A percentile compares a stretch with the other conserved stretches of the same genome.
Evolutionary conservation across 2,329 filamentous ascomycete species (phyloP).

Genomic region (Blumeriella jaapii): DNA sequence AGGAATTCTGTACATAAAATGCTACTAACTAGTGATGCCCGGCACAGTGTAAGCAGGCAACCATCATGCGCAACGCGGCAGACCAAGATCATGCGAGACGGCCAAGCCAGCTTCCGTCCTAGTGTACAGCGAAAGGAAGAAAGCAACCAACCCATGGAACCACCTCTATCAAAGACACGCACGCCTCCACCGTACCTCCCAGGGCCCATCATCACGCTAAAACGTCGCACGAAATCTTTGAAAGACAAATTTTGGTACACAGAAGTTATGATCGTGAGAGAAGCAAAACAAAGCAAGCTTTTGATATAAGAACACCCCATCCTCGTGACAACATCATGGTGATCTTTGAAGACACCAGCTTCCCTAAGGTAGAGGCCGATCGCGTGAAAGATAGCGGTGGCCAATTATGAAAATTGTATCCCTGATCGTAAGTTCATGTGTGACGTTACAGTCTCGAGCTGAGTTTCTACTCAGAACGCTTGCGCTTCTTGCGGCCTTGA

Average conservation of each 20-base stretch:
- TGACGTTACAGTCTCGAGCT: slow-evolving; percentile 7
- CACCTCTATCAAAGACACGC: slow-evolving; percentile 15
- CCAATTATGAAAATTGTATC: slow-evolving; percentile 21
- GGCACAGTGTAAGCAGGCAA: slow-evolving; percentile 16
- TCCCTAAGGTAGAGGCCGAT: slow-evolving; percentile 22
- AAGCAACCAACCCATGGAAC: slow-evolving; percentile 12
- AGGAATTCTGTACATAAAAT: not conserved
- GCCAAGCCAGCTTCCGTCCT: slow-evolving; percentile 23
- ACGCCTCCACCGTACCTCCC: slow-evolving; percentile 12
- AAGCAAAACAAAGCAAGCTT: slow-evolving; percentile 24
- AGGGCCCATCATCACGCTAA: slow-evolving; percentile 28
- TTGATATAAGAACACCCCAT: slow-evolving; percentile 17
- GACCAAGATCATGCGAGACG: slow-evolving; percentile 12
- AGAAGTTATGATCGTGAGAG: slow-evolving; percentile 22
- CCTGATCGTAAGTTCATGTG: slow-evolving; percentile 24
- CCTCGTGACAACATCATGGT: slow-evolving; percentile 24
- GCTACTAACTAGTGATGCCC: slow-evolving; percentile 18
- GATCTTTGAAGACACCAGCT: slow-evolving; percentile 18
- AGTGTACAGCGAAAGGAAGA: slow-evolving; percentile 26
- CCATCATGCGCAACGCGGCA: slow-evolving; percentile 14
- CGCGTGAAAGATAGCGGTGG: slow-evolving; percentile 18
- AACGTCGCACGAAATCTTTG: slow-evolving; percentile 21
- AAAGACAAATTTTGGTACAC: slow-evolving; percentile 25
- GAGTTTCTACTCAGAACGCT: slow-evolving; percentile 48
- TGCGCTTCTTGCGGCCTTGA: slow-evolving; percentile 63